Percentiles rank a stretch among this genome's conserved stretches.
Evolutionary conservation across 2,329 filamentous ascomycete species (phyloP).

Genomic region (Penicillium sp.): DNA sequence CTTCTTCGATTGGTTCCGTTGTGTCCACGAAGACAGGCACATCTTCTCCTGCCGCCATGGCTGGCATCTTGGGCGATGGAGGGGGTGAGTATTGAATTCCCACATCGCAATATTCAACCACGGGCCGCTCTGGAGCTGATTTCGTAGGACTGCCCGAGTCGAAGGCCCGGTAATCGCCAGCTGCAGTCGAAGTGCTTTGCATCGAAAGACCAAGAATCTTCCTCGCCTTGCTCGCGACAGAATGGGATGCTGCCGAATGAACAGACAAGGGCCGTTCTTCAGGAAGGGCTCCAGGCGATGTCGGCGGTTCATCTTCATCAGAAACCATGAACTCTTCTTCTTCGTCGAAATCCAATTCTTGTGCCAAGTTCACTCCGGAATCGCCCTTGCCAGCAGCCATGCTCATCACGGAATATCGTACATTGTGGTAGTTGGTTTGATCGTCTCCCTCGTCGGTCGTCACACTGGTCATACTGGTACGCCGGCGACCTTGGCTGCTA

Average conservation of each 20-base stretch:
- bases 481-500: conserved; percentile 67
- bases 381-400: conserved; percentile 63
- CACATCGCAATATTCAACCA: conserved; percentile 69
- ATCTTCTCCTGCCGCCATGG: conserved; percentile 14
- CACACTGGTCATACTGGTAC: conserved; percentile 59
- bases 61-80: conserved; percentile 62
- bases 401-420: conserved; percentile 73
- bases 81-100: conserved; percentile 84
- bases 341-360: conserved; percentile 86
- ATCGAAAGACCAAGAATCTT: conserved; percentile 52
- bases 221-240: conserved; percentile 46
- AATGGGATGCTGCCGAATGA: conserved; percentile 42
- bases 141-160: conserved; percentile 52
- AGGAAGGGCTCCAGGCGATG: conserved; percentile 47
- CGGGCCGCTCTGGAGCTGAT: conserved; percentile 45
- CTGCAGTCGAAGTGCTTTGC: conserved; percentile 33
- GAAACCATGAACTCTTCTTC: conserved; percentile 68
- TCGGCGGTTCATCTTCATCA: conserved; percentile 71
- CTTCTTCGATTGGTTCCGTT: background rate
- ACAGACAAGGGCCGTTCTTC: conserved; percentile 49
- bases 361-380: conserved; percentile 75
- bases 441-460: conserved; percentile 55
- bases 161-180: conserved; percentile 28
- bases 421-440: conserved; percentile 56
- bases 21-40: conserved; percentile 29